Base-by-base conservation (phyloP, 2,329 filamentous ascomycete genomes). In the Ascochyta fabae region DNA sequence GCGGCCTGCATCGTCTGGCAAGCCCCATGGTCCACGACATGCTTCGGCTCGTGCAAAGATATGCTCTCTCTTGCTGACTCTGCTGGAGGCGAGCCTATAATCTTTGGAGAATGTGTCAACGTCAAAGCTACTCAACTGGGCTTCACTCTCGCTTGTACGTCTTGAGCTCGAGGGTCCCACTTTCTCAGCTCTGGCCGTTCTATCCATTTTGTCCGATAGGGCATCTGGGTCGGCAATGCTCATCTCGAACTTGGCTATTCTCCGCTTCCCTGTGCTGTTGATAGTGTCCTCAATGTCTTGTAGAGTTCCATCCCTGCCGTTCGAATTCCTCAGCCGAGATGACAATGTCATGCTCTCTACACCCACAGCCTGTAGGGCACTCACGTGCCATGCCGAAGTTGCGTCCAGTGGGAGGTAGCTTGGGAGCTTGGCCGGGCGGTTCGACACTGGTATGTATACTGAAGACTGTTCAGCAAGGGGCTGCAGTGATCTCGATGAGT, bases 281-380 rank as follows among this genome's bases (percentile, higher is more conserved):
- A 96, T 78, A 12, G 84, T 80, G 49, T 86, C 84, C 29, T 88
- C 84, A 41, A 94, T 76, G 46, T 86, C 83, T 35, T 84, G 82
- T 41, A 95, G 77, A 1, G 82, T 86, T 69, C 81, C 58, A 77
- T 77, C 63, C 72, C 79, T 59, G 65, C 61, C 59, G 23, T 73
- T 73, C 4, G 62, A 60, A 73, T 60, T 73, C 27, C 81, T 83
- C 27, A 96, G 77, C 3, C 94, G 84, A 1, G 91, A 88, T 6
- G 91, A 90, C 13, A 98, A 77, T 1, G 89, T 91, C 31, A 89
- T 85, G 23, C 86, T 91, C 74, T 98, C 95, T 12, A 96, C 72
- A 1, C 89, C 90, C 0, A 90, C 82, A 13, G 87, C 85, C 58
- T 96, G 83, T 13, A 97, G 77, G 2, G 89, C 93, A 12, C 91